phyloP scores from a whole-genome alignment of 2,329 filamentous ascomycete genomes.

The Cladophialophora chaetospira region DNA sequence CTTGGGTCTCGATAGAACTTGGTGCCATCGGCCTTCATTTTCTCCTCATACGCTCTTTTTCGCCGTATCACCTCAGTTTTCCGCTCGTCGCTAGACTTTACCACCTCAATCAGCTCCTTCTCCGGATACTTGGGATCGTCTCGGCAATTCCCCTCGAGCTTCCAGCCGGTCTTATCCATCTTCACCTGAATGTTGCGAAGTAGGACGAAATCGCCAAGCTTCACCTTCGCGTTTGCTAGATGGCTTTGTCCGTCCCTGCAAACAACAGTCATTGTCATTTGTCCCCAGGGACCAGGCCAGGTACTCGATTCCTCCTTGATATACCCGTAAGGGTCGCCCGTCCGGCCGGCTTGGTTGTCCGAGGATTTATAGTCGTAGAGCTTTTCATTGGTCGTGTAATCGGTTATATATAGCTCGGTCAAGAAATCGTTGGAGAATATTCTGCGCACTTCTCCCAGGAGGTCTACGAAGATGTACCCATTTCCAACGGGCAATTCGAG shows the following conservation, averaged over 20 bases:
- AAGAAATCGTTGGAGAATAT: slow-evolving; percentile 49
- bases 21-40: slow-evolving; percentile 35
- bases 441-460: slow-evolving; percentile 72
- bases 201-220: slow-evolving; percentile 62
- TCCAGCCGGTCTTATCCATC: slow-evolving; percentile 51
- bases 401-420: slow-evolving; percentile 71
- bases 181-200: slow-evolving; percentile 74
- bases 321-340: slow-evolving; percentile 63
- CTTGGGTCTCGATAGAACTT: slow-evolving; percentile 28
- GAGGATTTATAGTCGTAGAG: slow-evolving; percentile 60
- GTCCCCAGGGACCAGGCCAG: slow-evolving; percentile 76
- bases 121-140: slow-evolving; percentile 56
- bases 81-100: slow-evolving; percentile 47
- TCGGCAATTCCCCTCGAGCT: slow-evolving; percentile 73
- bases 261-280: slow-evolving; percentile 69
- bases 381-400: slow-evolving; percentile 72
- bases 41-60: slow-evolving; percentile 61
- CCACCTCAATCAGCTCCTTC: slow-evolving; percentile 61
- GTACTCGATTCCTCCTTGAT: slow-evolving; percentile 38
- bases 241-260: slow-evolving; percentile 69
- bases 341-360: slow-evolving; percentile 38
- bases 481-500: slow-evolving; percentile 44
- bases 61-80: slow-evolving; percentile 61
- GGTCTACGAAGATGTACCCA: slow-evolving; percentile 61
- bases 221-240: slow-evolving; percentile 58